These are phyloP conservation scores for Claviceps quebecensis DNA, from an alignment of 2,329 filamentous ascomycete species.

Conservation along the genomic window DNA sequence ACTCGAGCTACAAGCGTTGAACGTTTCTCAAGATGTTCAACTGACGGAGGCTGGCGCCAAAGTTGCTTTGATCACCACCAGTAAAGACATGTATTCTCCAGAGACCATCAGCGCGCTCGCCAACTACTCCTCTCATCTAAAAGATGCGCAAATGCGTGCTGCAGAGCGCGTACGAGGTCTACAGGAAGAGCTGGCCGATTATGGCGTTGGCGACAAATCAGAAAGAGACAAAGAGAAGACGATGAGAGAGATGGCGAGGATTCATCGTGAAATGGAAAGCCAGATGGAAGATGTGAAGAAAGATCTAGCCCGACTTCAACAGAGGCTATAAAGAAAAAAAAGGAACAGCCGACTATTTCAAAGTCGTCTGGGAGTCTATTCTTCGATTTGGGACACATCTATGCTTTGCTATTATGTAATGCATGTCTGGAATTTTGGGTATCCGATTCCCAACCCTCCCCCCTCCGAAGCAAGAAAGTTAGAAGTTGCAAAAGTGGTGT, in stretches of 20 bases:
- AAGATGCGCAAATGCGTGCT: conserved; percentile 31
- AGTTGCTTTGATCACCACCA: conserved; percentile 20
- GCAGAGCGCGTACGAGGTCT: conserved; percentile 28
- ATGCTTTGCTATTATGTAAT: not conserved
- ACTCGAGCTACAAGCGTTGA: conserved; percentile 35
- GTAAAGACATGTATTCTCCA: conserved; percentile 30
- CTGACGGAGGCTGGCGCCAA: conserved; percentile 25
- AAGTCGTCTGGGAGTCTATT: not conserved
- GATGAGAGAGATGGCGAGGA: conserved; percentile 39
- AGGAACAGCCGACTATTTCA: not conserved
- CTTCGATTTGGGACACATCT: not conserved
- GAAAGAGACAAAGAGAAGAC: conserved; percentile 29
- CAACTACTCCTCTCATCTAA: conserved; percentile 34
- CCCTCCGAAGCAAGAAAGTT: not conserved
- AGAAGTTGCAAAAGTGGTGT: not conserved
- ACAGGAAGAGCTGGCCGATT: conserved; percentile 31
- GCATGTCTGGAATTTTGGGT: not conserved
- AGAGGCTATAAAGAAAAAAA: not conserved
- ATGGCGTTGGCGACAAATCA: conserved; percentile 29
- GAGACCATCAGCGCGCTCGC: conserved; percentile 27
- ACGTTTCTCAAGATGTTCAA: conserved; percentile 29
- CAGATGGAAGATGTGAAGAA: conserved; percentile 34
- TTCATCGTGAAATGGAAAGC: conserved; percentile 34
- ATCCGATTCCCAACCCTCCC: no score
- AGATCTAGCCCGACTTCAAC: conserved; percentile 27